phyloP scores from a whole-genome alignment of 225 moss, liverwort and hornwort genomes.

The Antitrichia curtipendula region DNA sequence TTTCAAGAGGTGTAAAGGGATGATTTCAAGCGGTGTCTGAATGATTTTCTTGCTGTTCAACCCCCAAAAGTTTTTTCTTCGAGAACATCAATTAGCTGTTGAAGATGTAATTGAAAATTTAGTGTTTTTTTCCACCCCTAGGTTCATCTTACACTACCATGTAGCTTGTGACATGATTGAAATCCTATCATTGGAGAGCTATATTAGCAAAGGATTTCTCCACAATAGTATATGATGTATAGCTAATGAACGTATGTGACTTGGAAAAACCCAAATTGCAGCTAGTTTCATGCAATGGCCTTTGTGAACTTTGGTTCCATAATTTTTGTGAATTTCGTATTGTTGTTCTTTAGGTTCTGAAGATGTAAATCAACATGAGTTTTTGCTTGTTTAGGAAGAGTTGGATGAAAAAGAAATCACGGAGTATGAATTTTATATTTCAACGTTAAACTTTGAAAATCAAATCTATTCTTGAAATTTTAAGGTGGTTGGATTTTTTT shows the following conservation, averaged over 20 bases:
- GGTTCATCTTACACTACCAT: background rate
- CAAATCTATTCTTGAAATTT: background rate
- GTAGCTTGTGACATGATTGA: background rate
- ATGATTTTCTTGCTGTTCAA: background rate
- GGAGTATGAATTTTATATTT: background rate
- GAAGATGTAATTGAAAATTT: background rate
- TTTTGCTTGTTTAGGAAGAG: background rate
- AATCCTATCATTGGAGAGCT: background rate
- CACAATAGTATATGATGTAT: background rate
- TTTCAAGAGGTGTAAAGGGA: constrained; percentile 9
- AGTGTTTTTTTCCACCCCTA: background rate
- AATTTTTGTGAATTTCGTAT: background rate
- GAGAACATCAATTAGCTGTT: background rate
- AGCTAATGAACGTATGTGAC: background rate
- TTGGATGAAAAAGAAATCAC: background rate
- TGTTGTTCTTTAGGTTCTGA: background rate
- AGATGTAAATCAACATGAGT: background rate
- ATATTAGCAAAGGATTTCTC: background rate
- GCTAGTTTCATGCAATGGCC: background rate
- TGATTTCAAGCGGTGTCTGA: constrained; percentile 16
- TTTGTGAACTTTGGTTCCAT: background rate
- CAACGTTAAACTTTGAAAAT: background rate
- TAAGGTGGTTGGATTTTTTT: background rate
- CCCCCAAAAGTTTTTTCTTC: background rate
- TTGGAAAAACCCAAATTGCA: background rate